A percentile compares a stretch with the other conserved stretches of the same genome.
Conservation (phyloP, 1,284 basidiomycete genomes). For the Trametes pubescens region DNA sequence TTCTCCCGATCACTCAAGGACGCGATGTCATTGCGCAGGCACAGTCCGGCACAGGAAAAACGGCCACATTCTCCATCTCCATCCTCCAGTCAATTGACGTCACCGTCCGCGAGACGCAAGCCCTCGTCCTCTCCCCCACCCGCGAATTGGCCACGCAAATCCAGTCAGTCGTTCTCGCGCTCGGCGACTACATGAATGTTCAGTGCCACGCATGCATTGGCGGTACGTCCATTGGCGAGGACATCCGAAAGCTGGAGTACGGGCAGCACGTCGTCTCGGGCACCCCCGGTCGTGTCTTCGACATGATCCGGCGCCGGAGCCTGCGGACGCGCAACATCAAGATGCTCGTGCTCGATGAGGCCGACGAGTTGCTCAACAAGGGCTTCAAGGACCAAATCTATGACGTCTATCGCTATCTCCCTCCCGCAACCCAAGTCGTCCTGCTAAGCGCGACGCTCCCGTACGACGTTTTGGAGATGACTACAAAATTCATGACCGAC, state of each 20-base stretch:
- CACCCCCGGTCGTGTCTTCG: conserved; percentile 98
- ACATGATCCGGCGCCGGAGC: conserved; percentile 97
- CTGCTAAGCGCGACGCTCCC: conserved; percentile 96
- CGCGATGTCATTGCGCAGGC: conserved; percentile 99
- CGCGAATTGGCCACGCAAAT: conserved; percentile 98
- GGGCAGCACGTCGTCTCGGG: conserved; percentile 98
- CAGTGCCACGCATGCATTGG: conserved; percentile 99
- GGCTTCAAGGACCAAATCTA: conserved; percentile 99
- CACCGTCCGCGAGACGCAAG: conserved; percentile 95
- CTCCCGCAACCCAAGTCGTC: conserved; percentile 98
- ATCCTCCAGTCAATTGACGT: conserved; percentile 97
- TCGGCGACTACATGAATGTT: conserved; percentile 99
- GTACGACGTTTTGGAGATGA: conserved; percentile 99
- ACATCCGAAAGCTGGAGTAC: conserved; percentile 98
- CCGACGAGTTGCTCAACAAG: conserved; percentile 97
- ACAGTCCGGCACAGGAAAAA: conserved; percentile 99
- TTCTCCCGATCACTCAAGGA: conserved; percentile 93
- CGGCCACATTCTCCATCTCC: conserved; percentile 96
- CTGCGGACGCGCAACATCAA: conserved; percentile 98
- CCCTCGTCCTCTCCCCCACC: conserved; percentile 93
- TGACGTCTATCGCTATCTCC: conserved; percentile 98
- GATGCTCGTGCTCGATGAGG: conserved; percentile 99
- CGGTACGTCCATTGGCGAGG: conserved; percentile 97
- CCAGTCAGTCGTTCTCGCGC: conserved; percentile 96
- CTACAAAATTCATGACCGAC: conserved; percentile 99